Conservation (phyloP, 163 green algal genomes). For the Scenedesmus sp. region DNA sequence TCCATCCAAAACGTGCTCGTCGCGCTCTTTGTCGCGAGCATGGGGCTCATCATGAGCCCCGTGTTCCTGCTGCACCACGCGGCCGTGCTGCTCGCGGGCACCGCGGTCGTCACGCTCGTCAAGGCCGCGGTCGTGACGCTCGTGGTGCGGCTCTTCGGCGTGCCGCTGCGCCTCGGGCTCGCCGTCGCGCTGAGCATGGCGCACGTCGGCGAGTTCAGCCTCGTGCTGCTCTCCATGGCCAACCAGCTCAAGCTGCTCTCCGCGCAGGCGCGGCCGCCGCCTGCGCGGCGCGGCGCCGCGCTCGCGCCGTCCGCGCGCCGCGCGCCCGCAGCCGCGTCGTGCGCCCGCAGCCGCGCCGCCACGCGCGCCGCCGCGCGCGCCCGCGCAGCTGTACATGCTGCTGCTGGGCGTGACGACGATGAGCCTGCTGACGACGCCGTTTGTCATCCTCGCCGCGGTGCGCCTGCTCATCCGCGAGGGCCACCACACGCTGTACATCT, state of each 20-base stretch:
- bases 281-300: no score
- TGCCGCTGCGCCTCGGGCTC: slow-evolving; percentile 63
- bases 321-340: background rate
- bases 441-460: slow-evolving; percentile 60
- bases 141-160: slow-evolving; percentile 80
- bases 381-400: slow-evolving; percentile 81
- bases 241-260: slow-evolving; percentile 74
- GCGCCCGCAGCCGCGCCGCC: no score
- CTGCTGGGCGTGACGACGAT: slow-evolving; percentile 83
- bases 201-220: slow-evolving; percentile 94
- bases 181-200: slow-evolving; percentile 86
- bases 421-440: slow-evolving; percentile 85
- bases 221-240: slow-evolving; percentile 87
- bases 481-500: slow-evolving; percentile 43
- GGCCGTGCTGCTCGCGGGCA: slow-evolving; percentile 51
- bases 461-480: slow-evolving; percentile 28
- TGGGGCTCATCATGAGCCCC: slow-evolving; percentile 89
- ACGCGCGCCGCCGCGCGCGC: no score
- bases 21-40: slow-evolving; percentile 88
- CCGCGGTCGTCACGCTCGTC: slow-evolving; percentile 57
- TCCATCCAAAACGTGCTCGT: slow-evolving; percentile 74
- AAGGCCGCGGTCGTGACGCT: slow-evolving; percentile 71
- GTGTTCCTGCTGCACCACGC: slow-evolving; percentile 68
- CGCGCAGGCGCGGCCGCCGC: no score
- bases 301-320: background rate